Evolutionary conservation across 192 early-diverging fungal species (phyloP).

Genomic region (Thoreauomyces humboldtii): DNA sequence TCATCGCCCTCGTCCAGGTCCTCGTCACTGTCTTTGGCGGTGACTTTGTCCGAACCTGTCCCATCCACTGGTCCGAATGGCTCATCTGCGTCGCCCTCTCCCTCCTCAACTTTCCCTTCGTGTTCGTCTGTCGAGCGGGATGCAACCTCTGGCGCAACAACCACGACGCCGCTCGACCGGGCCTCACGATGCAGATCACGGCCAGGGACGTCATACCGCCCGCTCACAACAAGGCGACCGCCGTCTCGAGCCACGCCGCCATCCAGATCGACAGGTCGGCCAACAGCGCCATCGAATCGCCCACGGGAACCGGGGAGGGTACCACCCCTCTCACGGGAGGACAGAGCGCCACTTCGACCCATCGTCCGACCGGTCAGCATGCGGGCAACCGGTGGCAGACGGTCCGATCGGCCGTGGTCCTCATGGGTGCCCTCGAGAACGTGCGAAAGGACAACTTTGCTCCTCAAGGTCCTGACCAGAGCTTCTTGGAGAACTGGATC

Average conservation of each 20-base stretch:
- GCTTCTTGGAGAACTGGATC: conserved; percentile 44
- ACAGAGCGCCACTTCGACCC: not conserved
- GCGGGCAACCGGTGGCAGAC: conserved; percentile 36
- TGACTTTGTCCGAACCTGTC: conserved; percentile 35
- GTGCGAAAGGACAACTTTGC: conserved; percentile 32
- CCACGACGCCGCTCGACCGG: conserved; percentile 13
- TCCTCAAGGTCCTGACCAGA: conserved; percentile 30
- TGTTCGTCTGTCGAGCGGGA: conserved; percentile 33
- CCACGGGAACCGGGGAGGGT: not conserved
- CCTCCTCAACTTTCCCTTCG: conserved; percentile 41
- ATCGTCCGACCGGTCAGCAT: no score
- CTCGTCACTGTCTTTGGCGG: conserved; percentile 39
- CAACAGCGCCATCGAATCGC: not conserved
- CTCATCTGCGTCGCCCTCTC: conserved; percentile 39
- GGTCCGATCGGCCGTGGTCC: conserved; percentile 36
- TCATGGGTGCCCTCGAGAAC: conserved; percentile 42
- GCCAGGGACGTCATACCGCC: no score
- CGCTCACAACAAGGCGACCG: not conserved
- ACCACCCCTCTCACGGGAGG: not conserved
- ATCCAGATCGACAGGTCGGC: conserved; percentile 18
- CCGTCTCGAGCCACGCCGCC: not conserved
- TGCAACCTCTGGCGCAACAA: conserved; percentile 30
- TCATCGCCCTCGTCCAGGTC: conserved; percentile 50
- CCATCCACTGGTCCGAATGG: conserved; percentile 43
- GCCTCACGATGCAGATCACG: no score